These are phyloP conservation scores for Canariomyces notabilis DNA, from an alignment of 2,329 filamentous ascomycete genomes.

Conservation along the genomic window DNA sequence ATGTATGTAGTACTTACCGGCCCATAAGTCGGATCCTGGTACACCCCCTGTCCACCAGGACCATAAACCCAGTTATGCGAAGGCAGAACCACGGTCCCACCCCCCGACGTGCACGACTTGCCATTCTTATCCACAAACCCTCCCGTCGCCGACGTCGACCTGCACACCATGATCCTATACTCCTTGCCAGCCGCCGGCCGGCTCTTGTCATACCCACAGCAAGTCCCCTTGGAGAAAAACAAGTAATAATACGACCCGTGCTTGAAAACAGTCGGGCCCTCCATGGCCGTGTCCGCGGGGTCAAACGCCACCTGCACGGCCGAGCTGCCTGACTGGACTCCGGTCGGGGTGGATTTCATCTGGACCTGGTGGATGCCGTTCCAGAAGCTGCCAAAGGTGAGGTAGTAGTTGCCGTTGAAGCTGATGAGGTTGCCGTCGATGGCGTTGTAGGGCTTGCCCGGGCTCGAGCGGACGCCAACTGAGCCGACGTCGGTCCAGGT, in stretches of 20 bases:
- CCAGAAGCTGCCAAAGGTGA: constrained; percentile 62
- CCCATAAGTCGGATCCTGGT: constrained; percentile 44
- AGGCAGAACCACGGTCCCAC: constrained; percentile 54
- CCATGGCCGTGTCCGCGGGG: constrained; percentile 43
- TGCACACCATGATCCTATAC: constrained; percentile 59
- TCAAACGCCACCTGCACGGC: constrained; percentile 48
- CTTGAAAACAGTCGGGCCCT: constrained; percentile 51
- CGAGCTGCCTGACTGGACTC: constrained; percentile 24
- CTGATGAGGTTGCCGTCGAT: constrained; percentile 46
- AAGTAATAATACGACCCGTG: constrained; percentile 55
- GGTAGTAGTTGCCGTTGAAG: constrained; percentile 33
- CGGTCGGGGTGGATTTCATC: constrained; percentile 38
- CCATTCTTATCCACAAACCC: constrained; percentile 52
- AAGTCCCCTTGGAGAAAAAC: constrained; percentile 55
- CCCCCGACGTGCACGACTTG: constrained; percentile 46
- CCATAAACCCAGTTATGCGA: constrained; percentile 56
- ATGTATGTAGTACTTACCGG: constrained; percentile 6
- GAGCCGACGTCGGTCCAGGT: constrained; percentile 50
- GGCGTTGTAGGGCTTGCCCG: constrained; percentile 42
- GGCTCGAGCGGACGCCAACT: constrained; percentile 39
- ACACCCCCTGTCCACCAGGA: constrained; percentile 58
- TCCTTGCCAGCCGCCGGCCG: constrained; percentile 50
- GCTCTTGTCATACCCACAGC: constrained; percentile 50
- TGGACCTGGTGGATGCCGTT: constrained; percentile 46
- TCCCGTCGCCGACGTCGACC: constrained; percentile 44